Evolutionary conservation across 2,329 filamentous ascomycete species (phyloP), one percentile per base, ranked within the genome.

Genomic region (Cladosporium sp.): DNA sequence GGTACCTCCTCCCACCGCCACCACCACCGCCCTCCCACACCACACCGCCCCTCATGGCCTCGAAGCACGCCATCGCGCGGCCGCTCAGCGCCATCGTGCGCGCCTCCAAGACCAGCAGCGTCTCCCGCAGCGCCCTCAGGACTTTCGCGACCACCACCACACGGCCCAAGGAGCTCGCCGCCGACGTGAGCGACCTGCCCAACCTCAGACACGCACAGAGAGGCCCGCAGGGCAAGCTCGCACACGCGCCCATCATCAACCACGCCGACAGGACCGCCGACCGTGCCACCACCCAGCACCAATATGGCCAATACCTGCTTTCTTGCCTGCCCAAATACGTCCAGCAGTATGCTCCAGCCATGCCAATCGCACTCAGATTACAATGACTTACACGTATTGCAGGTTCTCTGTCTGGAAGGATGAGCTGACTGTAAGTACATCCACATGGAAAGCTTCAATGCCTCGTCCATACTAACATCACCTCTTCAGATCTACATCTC

Each of bases 341-440:
- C 69, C 95, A 99, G 80, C 94, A 99, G 79, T 80, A 71, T 36
- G 74, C 49, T n/a, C 22, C 3, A 42, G 19, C 12, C 36, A 14
- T 17, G n/a, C 30, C 43, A 14, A 38, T 9, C 28, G 5, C 30
- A 14, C 22, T 4, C 9, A 12, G 0, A 19, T 2, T 8, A 34
- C n/a, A 55, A 59, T 37, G 15, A 19, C 38, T 51, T 9, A 55
- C 25, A 49, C 54, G 25, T 12, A 61, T 22, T 14, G n/a, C 61
- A 79, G 77, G 59, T 97, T 97, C 80, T 96, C 92, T 12, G 93
- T 99, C 58, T 99, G 94, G 94, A 99, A 99, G 80, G 94, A 99
- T 74, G 94, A 99, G 78, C 86, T 99, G 73, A 92, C 89, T 68
- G 57, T 59, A 59, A 15, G 50, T 1, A 84, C 92, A 92, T 30